Evolutionary conservation across 1,139 yeast species (phyloP).

Genomic region (Pichia sp.): DNA sequence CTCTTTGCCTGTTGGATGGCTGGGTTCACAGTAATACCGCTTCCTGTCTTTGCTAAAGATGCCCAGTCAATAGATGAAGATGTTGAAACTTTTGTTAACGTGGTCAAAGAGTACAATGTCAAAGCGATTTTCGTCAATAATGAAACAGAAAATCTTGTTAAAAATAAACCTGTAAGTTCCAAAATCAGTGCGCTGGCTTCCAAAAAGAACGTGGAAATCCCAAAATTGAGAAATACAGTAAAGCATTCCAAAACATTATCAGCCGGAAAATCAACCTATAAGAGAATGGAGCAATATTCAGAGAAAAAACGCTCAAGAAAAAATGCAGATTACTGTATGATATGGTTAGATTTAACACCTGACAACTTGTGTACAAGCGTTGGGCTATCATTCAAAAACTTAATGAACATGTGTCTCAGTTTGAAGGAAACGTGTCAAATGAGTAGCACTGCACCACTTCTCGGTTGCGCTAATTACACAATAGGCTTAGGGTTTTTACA

Average conservation of each 20-base stretch:
- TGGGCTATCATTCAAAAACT: slow-evolving; percentile 49
- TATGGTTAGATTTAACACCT: slow-evolving; percentile 53
- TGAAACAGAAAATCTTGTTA: slow-evolving; percentile 68
- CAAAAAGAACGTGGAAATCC: slow-evolving; percentile 40
- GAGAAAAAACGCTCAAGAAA: slow-evolving; percentile 40
- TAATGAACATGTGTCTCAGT: slow-evolving; percentile 79
- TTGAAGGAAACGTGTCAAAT: slow-evolving; percentile 90
- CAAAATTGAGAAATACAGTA: slow-evolving; percentile 62
- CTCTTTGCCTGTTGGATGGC: slow-evolving; percentile 81
- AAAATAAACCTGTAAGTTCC: slow-evolving; percentile 63
- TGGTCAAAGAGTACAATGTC: slow-evolving; percentile 67
- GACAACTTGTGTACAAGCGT: slow-evolving; percentile 71
- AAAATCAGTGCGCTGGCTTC: slow-evolving; percentile 54
- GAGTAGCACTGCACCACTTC: slow-evolving; percentile 63
- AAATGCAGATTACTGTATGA: slow-evolving; percentile 34
- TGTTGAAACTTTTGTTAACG: slow-evolving; percentile 59
- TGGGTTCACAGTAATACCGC: slow-evolving; percentile 77
- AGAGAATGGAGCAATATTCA: slow-evolving; percentile 44
- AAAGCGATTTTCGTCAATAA: slow-evolving; percentile 71
- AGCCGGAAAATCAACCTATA: slow-evolving; percentile 40
- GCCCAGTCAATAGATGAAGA: slow-evolving; percentile 66
- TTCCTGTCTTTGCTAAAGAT: slow-evolving; percentile 74
- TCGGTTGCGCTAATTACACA: slow-evolving; percentile 85
- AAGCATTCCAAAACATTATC: slow-evolving; percentile 59
- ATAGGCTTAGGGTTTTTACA: slow-evolving; percentile 86